phyloP scores from a whole-genome alignment of 2,329 filamentous ascomycete genomes.

The Aspergillus unguis region DNA sequence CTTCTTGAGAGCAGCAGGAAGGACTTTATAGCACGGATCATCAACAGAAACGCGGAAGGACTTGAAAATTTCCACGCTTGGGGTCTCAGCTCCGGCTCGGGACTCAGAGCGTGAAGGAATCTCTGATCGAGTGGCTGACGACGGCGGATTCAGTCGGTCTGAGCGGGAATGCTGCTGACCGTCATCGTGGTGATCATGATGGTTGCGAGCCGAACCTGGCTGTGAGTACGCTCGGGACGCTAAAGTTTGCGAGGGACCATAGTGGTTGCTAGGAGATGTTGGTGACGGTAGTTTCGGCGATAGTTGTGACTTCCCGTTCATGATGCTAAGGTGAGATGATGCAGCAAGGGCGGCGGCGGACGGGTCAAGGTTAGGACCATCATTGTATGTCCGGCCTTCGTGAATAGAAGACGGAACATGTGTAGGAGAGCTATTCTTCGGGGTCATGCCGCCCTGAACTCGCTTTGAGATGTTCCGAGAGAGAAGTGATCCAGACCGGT shows the following conservation, averaged over 20 bases:
- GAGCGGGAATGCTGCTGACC: conserved; percentile 27
- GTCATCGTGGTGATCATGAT: conserved; percentile 42
- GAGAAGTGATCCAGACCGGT: conserved; percentile 53
- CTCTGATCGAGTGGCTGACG: conserved; percentile 30
- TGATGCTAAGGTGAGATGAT: conserved; percentile 65
- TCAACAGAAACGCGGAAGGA: conserved; percentile 98
- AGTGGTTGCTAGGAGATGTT: conserved; percentile 42
- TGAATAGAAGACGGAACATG: conserved; percentile 64
- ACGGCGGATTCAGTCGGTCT: conserved; percentile 34
- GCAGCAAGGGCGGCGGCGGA: conserved; percentile 65
- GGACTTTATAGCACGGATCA: conserved; percentile 94
- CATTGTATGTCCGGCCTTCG: conserved; percentile 59
- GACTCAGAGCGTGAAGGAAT: conserved; percentile 33
- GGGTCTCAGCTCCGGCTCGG: conserved; percentile 30
- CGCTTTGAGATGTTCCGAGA: conserved; percentile 74
- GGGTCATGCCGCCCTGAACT: conserved; percentile 63
- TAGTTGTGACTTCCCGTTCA: conserved; percentile 60
- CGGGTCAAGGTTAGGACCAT: conserved; percentile 59
- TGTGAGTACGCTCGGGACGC: conserved; percentile 45
- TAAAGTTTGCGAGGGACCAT: conserved; percentile 39
- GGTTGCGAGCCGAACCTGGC: conserved; percentile 26
- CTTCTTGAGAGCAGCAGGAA: conserved; percentile 92
- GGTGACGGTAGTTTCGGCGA: conserved; percentile 49
- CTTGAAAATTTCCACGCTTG: conserved; percentile 90
- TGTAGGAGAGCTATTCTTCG: conserved; percentile 75